phyloP scores from a whole-genome alignment of 2,329 filamentous ascomycete genomes.

The Penicillium sp. region DNA sequence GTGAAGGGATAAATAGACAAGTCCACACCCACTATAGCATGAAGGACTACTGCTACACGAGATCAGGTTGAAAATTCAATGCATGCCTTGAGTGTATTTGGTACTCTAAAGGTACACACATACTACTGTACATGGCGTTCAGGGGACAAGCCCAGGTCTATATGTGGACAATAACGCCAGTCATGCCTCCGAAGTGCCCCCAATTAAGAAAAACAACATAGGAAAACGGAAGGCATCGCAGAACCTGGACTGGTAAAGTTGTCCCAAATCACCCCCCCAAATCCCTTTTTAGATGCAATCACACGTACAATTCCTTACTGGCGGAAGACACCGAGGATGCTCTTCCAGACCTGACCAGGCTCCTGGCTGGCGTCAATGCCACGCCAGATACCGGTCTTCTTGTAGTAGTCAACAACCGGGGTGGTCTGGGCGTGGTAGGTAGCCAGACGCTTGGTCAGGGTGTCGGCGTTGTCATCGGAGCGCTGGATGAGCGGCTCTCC shows the following conservation, averaged over 20 bases:
- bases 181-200: slow-evolving; percentile 14
- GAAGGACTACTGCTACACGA: no score
- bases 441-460: slow-evolving; percentile 87
- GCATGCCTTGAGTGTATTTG: slow-evolving; percentile 19
- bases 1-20: neutral
- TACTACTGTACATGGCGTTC: slow-evolving; percentile 39
- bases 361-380: slow-evolving; percentile 94
- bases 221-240: slow-evolving; percentile 19
- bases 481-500: slow-evolving; percentile 96
- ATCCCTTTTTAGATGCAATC: slow-evolving; percentile 55
- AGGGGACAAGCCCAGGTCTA: slow-evolving; percentile 22
- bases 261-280: slow-evolving; percentile 5
- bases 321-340: slow-evolving; percentile 80
- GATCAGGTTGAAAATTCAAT: neutral
- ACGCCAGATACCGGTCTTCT: slow-evolving; percentile 96
- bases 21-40: neutral
- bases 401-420: slow-evolving; percentile 94
- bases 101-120: slow-evolving; percentile 23
- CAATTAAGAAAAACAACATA: slow-evolving; percentile 21
- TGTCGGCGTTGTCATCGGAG: slow-evolving; percentile 94
- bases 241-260: slow-evolving; percentile 11
- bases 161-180: slow-evolving; percentile 22
- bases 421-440: slow-evolving; percentile 95
- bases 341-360: slow-evolving; percentile 94
- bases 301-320: slow-evolving; percentile 39